phyloP scores from a whole-genome alignment of 2,329 filamentous ascomycete species.

The Botryosphaeria dothidea region DNA sequence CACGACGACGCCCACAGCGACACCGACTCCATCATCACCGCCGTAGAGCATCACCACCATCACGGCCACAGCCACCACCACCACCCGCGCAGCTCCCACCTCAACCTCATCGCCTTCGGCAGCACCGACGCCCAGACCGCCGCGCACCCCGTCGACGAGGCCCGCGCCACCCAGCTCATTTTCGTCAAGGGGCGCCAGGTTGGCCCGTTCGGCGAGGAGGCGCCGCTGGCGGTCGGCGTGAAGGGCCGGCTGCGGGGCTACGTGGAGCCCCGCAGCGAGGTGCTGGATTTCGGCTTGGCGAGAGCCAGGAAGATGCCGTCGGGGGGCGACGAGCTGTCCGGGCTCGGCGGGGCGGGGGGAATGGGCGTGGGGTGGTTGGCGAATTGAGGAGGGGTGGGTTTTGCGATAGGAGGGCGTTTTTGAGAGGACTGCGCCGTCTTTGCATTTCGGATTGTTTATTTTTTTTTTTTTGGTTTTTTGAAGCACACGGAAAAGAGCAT shows the following conservation, averaged over 20 bases:
- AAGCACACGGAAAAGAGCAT: too few species aligned
- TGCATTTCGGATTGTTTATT: not conserved
- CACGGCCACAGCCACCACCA: slow-evolving; percentile 25
- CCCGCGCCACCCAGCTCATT: slow-evolving; percentile 48
- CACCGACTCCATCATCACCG: slow-evolving; percentile 1
- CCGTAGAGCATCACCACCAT: slow-evolving; percentile 4
- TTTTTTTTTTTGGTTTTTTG: not conserved
- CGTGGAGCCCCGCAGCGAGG: slow-evolving; percentile 47
- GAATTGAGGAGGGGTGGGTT: not conserved
- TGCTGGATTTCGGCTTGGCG: slow-evolving; percentile 43
- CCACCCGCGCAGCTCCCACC: slow-evolving; percentile 5
- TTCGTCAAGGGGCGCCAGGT: slow-evolving; percentile 46
- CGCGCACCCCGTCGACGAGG: slow-evolving; percentile 51
- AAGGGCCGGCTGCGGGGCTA: slow-evolving; percentile 49
- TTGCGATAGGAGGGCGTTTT: not conserved
- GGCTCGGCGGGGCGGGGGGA: not conserved
- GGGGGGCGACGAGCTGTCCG: not conserved
- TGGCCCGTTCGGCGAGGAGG: slow-evolving; percentile 44
- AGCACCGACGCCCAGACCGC: slow-evolving; percentile 35
- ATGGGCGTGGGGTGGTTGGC: slow-evolving; percentile 1
- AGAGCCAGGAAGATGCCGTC: slow-evolving; percentile 9
- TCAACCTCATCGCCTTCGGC: slow-evolving; percentile 21
- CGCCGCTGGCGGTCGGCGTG: slow-evolving; percentile 44
- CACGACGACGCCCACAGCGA: slow-evolving; percentile 23
- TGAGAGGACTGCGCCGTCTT: not conserved